Conservation (phyloP, 345 rosid genomes). For the Arabidopsis thaliana region TAIR10.1 NC_003076.8:15726501-15727000, state of each 20-base stretch:
- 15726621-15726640: slow-evolving; percentile 24
- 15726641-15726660: slow-evolving; percentile 23
- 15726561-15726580: slow-evolving; percentile 24
- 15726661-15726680: slow-evolving; percentile 21
- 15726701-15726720: slow-evolving; percentile 49
- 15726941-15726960: not conserved
- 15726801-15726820: slow-evolving; percentile 53
- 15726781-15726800: slow-evolving; percentile 46
- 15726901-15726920: slow-evolving; percentile 62
- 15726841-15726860: slow-evolving; percentile 53
- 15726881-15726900: slow-evolving; percentile 59
- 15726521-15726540: not conserved
- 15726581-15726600: slow-evolving; percentile 22
- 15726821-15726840: slow-evolving; percentile 49
- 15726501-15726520: slow-evolving; percentile 31
- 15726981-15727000: slow-evolving; percentile 24
- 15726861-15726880: slow-evolving; percentile 59
- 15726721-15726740: slow-evolving; percentile 38
- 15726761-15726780: slow-evolving; percentile 55
- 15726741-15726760: slow-evolving; percentile 50
- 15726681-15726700: slow-evolving; percentile 36
- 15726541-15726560: not conserved
- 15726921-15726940: slow-evolving; percentile 31
- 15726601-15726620: not conserved
- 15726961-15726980: slow-evolving; percentile 37